These are phyloP conservation scores for Fusarium tupiense DNA, from an alignment of 2,329 filamentous ascomycete species.

Conservation along the genomic window DNA sequence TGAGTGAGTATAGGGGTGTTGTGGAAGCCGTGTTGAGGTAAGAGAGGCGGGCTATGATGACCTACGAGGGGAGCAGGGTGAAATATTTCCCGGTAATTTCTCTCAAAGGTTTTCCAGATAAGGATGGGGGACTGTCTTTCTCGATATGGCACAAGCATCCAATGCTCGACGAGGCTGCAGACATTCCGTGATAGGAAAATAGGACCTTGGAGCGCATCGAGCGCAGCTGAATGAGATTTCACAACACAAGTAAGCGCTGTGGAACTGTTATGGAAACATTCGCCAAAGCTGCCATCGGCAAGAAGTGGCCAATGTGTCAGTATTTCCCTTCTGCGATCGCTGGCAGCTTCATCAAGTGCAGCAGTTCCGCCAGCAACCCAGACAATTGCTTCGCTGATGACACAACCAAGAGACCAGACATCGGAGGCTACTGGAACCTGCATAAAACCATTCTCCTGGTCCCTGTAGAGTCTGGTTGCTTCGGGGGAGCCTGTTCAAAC, in stretches of 20 bases:
- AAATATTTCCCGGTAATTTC: neutral
- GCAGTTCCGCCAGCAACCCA: slow-evolving; percentile 7
- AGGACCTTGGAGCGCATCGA: neutral
- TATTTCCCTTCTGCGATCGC: neutral
- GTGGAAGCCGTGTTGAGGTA: neutral
- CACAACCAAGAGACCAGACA: slow-evolving; percentile 32
- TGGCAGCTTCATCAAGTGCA: neutral
- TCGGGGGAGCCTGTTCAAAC: slow-evolving; percentile 6
- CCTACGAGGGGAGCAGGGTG: no score
- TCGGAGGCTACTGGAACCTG: neutral
- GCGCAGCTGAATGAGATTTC: neutral
- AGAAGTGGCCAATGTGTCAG: neutral
- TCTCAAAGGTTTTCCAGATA: slow-evolving; percentile 1
- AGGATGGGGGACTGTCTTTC: neutral
- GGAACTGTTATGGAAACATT: slow-evolving; percentile 17
- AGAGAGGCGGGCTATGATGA: no score
- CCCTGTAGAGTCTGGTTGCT: neutral
- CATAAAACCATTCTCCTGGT: neutral
- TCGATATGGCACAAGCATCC: slow-evolving; percentile 3
- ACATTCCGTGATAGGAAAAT: slow-evolving; percentile 1
- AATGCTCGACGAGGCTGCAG: neutral
- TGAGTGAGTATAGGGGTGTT: neutral
- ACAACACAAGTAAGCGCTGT: neutral
- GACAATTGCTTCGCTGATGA: slow-evolving; percentile 18
- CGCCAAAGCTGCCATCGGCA: slow-evolving; percentile 1